Percentiles rank a stretch among this genome's conserved stretches.
These are phyloP conservation scores for Ustilago nuda DNA, from an alignment of 1,284 basidiomycete genomes.

Conservation along the genomic window DNA sequence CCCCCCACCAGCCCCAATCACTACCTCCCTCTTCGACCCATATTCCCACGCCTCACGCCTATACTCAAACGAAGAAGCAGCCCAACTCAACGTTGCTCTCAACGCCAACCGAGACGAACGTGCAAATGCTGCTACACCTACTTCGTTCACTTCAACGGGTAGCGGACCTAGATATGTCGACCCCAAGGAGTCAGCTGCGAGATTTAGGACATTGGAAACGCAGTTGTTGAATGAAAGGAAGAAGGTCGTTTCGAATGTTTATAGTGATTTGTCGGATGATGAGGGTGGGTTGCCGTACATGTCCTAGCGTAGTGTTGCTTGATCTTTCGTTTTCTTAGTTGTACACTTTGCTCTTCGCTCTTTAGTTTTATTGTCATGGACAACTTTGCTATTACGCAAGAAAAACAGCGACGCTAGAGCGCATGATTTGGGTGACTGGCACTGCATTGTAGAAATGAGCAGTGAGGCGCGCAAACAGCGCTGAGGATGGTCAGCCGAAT, in stretches of 20 bases:
- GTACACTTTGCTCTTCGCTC: not conserved
- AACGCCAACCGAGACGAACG: not conserved
- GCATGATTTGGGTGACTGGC: too few relatives aligned
- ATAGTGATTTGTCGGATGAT: slow-evolving; percentile 29
- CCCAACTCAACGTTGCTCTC: slow-evolving; percentile 16
- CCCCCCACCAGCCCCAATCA: slow-evolving; percentile 29
- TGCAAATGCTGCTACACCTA: slow-evolving; percentile 17
- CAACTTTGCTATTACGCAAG: not conserved
- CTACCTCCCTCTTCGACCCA: slow-evolving; percentile 34
- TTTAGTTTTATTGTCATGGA: not conserved
- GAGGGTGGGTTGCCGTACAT: slow-evolving; percentile 42
- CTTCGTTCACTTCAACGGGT: slow-evolving; percentile 11
- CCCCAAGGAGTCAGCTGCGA: slow-evolving; percentile 30
- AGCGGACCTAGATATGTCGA: slow-evolving; percentile 35
- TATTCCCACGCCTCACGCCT: slow-evolving; percentile 39
- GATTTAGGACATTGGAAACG: slow-evolving; percentile 34
- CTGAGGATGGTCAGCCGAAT: too few relatives aligned
- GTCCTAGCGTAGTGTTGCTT: slow-evolving; percentile 5
- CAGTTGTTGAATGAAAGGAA: slow-evolving; percentile 39
- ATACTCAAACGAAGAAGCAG: slow-evolving; percentile 18
- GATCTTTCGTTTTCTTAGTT: slow-evolving; percentile 6
- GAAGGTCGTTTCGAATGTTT: slow-evolving; percentile 21
- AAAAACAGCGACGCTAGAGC: too few relatives aligned
- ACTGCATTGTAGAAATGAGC: too few relatives aligned
- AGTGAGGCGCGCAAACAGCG: too few relatives aligned